Base-by-base conservation (phyloP, 768 basidiomycete species). In the Xanthoconium purpureum region DNA sequence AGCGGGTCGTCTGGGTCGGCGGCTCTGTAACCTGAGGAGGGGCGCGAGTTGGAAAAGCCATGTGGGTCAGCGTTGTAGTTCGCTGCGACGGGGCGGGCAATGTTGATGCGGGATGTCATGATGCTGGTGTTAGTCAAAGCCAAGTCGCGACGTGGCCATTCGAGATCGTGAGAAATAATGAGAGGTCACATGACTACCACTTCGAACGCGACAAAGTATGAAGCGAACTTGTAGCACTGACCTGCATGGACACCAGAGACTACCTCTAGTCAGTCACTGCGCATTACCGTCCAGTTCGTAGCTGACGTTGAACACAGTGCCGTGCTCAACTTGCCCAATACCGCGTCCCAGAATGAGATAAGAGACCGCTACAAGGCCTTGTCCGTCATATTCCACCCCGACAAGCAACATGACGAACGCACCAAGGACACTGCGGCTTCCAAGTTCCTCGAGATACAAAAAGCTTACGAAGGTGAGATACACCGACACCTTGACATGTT, bases 21-120 rank as follows among this genome's bases (percentile, higher is more conserved):
- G 2, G 89, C 80, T 54, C 88, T 83, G 78, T 88, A 92, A 42
- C 90, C 89, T 3, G 79, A 63, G 8, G 88, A 84, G 0, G 81
- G 78, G 50, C 83, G 80, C 13, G 87, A 80, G 73, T 90, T 92
- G 50, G 84, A 82, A 51, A 92, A 84, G 28, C 89, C 89, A 69
- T 91, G 87, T 3, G 90, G 90, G 76, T 92, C 90, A 14, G 80
- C 70, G 56, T 77, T 84, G 75, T 80, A 90, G 54, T 73, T 77
- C 63, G 78, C 70, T 32, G 80, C 62, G 65, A 81, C 80, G 35
- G 90, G 89, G 65, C 89, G 90, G 60, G 82, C 85, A 59, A 92
- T 89, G 74, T 75, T 88, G 71, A 92, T 91, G 72, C 90, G 85
- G 64, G 89, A 88, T 66, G 88, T 80, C 89, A 91, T 91, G 68